phyloP scores from a whole-genome alignment of 345 rosid species.

The Angophora floribunda region DNA sequence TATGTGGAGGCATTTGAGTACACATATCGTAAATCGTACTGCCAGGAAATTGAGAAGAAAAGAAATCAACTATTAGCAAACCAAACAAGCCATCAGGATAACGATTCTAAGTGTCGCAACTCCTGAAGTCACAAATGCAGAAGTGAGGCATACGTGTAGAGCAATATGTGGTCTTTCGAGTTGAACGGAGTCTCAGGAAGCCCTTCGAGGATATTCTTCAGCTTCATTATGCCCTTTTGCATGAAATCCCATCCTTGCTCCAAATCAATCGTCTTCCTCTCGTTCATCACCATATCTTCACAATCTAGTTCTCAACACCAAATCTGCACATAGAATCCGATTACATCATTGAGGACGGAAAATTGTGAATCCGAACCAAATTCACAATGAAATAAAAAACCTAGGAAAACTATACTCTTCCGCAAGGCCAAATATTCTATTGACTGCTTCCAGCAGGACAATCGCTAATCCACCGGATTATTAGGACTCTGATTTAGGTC shows the following conservation, averaged over 20 bases:
- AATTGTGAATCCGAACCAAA: not conserved
- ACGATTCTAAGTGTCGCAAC: not conserved
- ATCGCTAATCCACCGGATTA: not conserved
- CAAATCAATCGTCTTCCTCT: constrained; percentile 33
- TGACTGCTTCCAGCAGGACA: not conserved
- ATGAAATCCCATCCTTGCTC: constrained; percentile 62
- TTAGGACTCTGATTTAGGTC: not conserved
- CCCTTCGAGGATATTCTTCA: constrained; percentile 58
- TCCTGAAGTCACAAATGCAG: not conserved
- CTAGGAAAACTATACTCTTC: not conserved
- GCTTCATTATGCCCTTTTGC: constrained; percentile 53
- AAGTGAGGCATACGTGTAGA: constrained; percentile 38
- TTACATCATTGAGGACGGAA: not conserved
- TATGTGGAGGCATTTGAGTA: constrained; percentile 59
- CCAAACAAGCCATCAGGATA: not conserved
- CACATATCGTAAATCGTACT: constrained; percentile 75
- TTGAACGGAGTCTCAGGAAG: constrained; percentile 31
- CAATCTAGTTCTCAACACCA: not conserved
- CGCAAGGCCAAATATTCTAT: not conserved
- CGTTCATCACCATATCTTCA: constrained; percentile 11
- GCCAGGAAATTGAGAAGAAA: not conserved
- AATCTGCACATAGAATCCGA: not conserved
- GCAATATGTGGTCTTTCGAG: constrained; percentile 60
- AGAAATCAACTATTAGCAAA: not conserved
- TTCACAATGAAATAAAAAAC: not conserved